A percentile compares a stretch with the other conserved stretches of the same genome.
Conservation (phyloP, 371 early-diverging fungal genomes). For the Mortierella sp. region DNA sequence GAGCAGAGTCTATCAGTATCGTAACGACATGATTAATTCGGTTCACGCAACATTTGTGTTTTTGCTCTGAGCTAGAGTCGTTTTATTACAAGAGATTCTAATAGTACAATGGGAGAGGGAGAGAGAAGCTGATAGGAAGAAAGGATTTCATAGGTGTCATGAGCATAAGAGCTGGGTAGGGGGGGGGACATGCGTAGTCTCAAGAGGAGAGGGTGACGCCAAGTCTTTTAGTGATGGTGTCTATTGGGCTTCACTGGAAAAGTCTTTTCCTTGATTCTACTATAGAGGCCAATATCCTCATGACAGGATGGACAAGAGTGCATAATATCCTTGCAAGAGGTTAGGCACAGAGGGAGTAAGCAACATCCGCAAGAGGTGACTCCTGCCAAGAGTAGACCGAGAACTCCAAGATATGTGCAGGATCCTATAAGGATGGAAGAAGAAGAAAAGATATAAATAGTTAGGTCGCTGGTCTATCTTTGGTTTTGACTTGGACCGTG, state of each 20-base stretch:
- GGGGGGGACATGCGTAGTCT: not conserved
- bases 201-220: no score
- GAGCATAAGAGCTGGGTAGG: not conserved
- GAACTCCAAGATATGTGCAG: constrained; percentile 46
- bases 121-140: no score
- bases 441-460: not conserved
- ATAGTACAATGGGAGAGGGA: not conserved
- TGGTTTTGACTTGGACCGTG: no score
- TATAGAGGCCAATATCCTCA: constrained; percentile 45
- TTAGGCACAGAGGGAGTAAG: constrained; percentile 38
- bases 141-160: not conserved
- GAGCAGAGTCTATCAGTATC: no score
- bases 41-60: no score
- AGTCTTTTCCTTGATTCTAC: constrained; percentile 26
- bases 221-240: not conserved
- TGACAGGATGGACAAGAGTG: constrained; percentile 50
- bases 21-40: no score
- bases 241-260: constrained; percentile 7
- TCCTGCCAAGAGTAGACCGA: constrained; percentile 35
- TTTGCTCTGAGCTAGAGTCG: no score
- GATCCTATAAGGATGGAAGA: constrained; percentile 20
- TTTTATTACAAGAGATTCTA: no score
- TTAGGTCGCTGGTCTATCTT: no score
- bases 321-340: constrained; percentile 48
- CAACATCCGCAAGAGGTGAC: constrained; percentile 50